These are phyloP conservation scores for Chlorella sp. DNA, from an alignment of 139 green algal genomes.

Conservation along the genomic window DNA sequence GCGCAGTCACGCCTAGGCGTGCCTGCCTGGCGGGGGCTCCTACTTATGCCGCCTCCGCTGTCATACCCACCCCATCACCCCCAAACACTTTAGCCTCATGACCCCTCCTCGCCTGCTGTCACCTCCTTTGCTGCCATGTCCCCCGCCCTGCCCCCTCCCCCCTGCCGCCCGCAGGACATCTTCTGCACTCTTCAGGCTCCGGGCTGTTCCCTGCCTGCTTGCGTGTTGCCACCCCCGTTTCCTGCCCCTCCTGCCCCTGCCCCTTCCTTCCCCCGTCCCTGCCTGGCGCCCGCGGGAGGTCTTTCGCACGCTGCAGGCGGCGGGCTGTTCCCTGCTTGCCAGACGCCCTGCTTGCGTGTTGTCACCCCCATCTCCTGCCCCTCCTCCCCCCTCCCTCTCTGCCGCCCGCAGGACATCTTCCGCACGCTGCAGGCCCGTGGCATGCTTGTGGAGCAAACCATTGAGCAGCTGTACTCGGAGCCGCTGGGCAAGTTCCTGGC, in stretches of 20 bases:
- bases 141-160: too few species aligned
- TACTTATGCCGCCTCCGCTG: too few species aligned
- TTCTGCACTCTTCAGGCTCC: constrained; percentile 63
- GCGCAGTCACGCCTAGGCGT: too few species aligned
- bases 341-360: neutral
- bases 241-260: neutral
- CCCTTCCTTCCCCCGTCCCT: neutral
- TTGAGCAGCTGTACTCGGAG: constrained; percentile 91
- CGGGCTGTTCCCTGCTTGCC: neutral
- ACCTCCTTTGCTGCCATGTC: too few species aligned
- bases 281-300: too few species aligned
- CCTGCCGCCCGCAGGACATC: constrained; percentile 52
- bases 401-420: constrained; percentile 69
- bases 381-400: neutral
- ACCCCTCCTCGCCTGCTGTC: too few species aligned
- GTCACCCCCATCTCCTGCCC: neutral
- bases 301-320: too few species aligned
- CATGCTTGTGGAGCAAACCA: constrained; percentile 71
- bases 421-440: constrained; percentile 54
- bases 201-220: constrained; percentile 45
- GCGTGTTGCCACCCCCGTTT: neutral
- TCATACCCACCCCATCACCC: too few species aligned
- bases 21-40: neutral
- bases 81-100: too few species aligned
- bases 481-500: constrained; percentile 39